phyloP scores from a whole-genome alignment of 2,329 filamentous ascomycete species.

The Penicillium sp. region DNA sequence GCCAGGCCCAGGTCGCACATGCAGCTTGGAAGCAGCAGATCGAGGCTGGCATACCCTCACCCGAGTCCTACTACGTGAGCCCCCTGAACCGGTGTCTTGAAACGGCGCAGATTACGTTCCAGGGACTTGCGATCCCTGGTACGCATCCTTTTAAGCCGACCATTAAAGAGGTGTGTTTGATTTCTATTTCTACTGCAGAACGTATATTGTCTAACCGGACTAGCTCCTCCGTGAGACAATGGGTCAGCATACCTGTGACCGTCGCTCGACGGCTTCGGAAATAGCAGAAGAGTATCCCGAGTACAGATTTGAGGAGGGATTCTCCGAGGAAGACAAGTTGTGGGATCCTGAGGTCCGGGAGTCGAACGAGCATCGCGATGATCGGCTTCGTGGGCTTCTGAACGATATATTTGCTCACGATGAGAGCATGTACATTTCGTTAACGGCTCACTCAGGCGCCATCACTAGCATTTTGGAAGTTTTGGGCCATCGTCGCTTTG shows the following conservation, averaged over 20 bases:
- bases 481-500: conserved; percentile 41
- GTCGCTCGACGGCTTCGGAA: conserved; percentile 42
- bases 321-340: conserved; percentile 47
- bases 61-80: conserved; percentile 50
- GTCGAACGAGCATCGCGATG: conserved; percentile 41
- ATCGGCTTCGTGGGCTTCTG: conserved; percentile 40
- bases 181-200: neutral
- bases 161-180: conserved; percentile 45
- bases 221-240: conserved; percentile 50
- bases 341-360: conserved; percentile 46
- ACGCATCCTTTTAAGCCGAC: conserved; percentile 44
- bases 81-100: conserved; percentile 51
- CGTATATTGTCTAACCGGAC: neutral
- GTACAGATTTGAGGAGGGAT: conserved; percentile 46
- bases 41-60: conserved; percentile 42
- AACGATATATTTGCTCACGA: conserved; percentile 48
- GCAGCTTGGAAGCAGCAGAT: conserved; percentile 46
- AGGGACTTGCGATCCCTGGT: conserved; percentile 39
- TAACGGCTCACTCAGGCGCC: conserved; percentile 53
- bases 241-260: conserved; percentile 55
- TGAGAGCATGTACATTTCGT: conserved; percentile 41
- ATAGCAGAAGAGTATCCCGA: conserved; percentile 44
- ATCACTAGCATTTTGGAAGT: conserved; percentile 47
- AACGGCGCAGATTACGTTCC: conserved; percentile 50
- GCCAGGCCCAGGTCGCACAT: conserved; percentile 42